Base-by-base conservation (phyloP, 1,139 yeast genomes). In the Candida tunisiensis region DNA sequence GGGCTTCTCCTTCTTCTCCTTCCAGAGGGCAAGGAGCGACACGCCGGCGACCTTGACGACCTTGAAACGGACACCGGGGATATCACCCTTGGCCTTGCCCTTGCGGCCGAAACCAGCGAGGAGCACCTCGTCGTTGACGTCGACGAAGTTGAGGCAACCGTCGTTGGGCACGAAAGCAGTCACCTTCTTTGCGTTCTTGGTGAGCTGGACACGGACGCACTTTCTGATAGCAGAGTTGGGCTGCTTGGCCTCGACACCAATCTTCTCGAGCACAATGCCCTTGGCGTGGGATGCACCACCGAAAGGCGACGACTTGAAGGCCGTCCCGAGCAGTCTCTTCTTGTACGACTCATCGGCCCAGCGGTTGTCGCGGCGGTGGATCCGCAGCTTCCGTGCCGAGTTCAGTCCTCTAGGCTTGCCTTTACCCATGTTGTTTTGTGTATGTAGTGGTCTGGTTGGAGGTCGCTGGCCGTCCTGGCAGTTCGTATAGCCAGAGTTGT, bases 81-180 rank as follows among this genome's bases (percentile, higher is more conserved):
- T 85, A 83, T 88, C 98, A 77, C 99, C 98, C 93, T 91, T 91
- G 63, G 99, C 98, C 78, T 88, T 88, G 74, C 99, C 99, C 78
- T 93, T 88, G 73, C 98, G 83, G 80, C 99, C 99, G 82, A 91
- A 91, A 74, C 99, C 99, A 55, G 99, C 96, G 55, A 88, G 72
- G 58, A 88, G 73, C 53, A 88, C 98, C 68, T 88, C 96, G 70
- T 88, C 96, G 74, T 88, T 88, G 73, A 88, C 96, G 61, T 88
- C 98, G 55, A 88, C 95, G 53, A 77, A 88, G 88, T 88, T 88
- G 65, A 85, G 71, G 77, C 98, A 91, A 85, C 99, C 99, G 69
- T 91, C 99, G 58, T 88, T 88, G 67, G 99, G 98, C 61, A 91
- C 99, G 92, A 91, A 91, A 63, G 99, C 99, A 57, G 98, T 88